A percentile compares a stretch with the other conserved stretches of the same genome.
These are phyloP conservation scores for Tylopilus sp. DNA, from an alignment of 768 basidiomycete species.

Conservation along the genomic window DNA sequence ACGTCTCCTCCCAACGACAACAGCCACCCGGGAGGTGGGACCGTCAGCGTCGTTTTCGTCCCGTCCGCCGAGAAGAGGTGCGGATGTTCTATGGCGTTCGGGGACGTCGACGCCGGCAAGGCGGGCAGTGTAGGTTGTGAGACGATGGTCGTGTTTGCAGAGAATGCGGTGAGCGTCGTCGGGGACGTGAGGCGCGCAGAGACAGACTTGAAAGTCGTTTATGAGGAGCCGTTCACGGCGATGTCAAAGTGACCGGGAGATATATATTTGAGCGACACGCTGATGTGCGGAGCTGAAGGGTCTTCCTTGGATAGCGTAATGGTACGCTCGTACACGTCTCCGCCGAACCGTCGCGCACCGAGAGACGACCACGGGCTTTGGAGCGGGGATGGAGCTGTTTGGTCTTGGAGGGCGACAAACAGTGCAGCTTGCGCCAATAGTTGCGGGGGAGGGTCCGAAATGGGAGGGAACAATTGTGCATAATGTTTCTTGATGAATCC, in stretches of 20 bases:
- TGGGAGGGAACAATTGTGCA: constrained; percentile 72
- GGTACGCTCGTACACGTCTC: constrained; percentile 60
- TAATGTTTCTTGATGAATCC: constrained; percentile 93
- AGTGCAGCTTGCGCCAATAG: constrained; percentile 78
- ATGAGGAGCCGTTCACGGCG: constrained; percentile 35
- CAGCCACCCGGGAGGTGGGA: constrained; percentile 72
- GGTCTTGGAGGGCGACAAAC: constrained; percentile 67
- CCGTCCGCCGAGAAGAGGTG: constrained; percentile 66
- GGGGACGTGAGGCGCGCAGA: constrained; percentile 54
- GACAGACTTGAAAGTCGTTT: constrained; percentile 45
- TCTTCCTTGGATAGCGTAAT: constrained; percentile 62
- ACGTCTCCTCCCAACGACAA: constrained; percentile 61
- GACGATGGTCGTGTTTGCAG: constrained; percentile 64
- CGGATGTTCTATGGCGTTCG: constrained; percentile 64
- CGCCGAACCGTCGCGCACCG: constrained; percentile 73
- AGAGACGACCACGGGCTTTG: constrained; percentile 69
- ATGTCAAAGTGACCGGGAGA: constrained; percentile 51
- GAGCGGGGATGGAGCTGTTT: constrained; percentile 28
- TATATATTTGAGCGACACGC: constrained; percentile 42
- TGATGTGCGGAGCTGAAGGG: constrained; percentile 31
- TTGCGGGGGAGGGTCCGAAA: constrained; percentile 54
- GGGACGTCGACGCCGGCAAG: constrained; percentile 51
- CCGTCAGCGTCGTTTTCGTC: constrained; percentile 58
- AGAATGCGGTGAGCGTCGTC: constrained; percentile 49
- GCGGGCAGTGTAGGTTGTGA: constrained; percentile 58